Conservation (phyloP, 257 asterid genomes). For the Penstemon barbatus region DNA sequence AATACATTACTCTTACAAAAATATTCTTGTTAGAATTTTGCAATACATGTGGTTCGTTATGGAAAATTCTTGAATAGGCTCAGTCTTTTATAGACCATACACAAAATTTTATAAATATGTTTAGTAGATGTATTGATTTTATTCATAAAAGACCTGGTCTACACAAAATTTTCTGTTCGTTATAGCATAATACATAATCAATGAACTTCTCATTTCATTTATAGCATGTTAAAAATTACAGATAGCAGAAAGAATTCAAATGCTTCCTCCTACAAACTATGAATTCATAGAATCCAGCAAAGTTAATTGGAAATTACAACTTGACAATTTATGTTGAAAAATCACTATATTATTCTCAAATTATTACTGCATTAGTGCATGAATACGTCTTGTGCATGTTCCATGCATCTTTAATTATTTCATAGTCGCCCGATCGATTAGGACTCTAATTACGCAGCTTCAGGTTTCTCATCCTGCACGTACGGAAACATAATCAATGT, state of each 20-base stretch:
- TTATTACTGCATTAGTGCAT: neutral
- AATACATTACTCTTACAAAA: too few relatives aligned
- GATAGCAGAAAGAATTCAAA: neutral
- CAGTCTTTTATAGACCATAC: too few relatives aligned
- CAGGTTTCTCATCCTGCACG: constrained; percentile 35
- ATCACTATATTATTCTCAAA: constrained; percentile 5
- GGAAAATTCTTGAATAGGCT: too few relatives aligned
- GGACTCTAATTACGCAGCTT: constrained; percentile 19
- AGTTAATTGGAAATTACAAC: neutral
- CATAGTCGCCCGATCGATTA: neutral
- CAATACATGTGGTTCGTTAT: too few relatives aligned
- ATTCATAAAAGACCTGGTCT: too few relatives aligned
- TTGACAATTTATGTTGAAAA: neutral
- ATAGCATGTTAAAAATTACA: neutral
- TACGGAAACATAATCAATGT: neutral
- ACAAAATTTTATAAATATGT: too few relatives aligned
- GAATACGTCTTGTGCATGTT: neutral
- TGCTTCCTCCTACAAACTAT: neutral
- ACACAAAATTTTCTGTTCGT: too few relatives aligned
- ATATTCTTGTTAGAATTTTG: too few relatives aligned
- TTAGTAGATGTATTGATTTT: too few relatives aligned
- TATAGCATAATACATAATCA: too few relatives aligned
- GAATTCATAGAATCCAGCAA: neutral
- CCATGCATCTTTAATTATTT: neutral
- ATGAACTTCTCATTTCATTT: neutral